A percentile compares a stretch with the other conserved stretches of the same genome.
These are phyloP conservation scores for Lenwebbia sp. DNA, from an alignment of 345 rosid genomes.

Conservation along the genomic window DNA sequence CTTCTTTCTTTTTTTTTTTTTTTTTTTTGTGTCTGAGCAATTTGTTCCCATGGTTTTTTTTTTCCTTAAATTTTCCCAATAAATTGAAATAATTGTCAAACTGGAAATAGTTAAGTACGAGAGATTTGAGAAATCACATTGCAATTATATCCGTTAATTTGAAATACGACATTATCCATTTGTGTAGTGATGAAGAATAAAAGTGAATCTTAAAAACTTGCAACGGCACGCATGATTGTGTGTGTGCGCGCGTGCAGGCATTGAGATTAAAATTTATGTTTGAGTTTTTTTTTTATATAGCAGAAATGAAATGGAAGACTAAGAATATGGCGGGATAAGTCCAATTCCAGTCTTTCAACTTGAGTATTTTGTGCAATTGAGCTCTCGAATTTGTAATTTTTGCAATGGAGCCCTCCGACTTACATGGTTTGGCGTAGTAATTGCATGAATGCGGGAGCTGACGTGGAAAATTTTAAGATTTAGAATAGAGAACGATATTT, in stretches of 20 bases:
- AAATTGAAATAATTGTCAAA: not conserved
- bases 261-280: not conserved
- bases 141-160: not conserved
- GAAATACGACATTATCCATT: not conserved
- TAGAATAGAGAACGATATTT: not conserved
- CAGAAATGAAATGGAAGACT: not conserved
- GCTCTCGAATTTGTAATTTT: not conserved
- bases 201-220: not conserved
- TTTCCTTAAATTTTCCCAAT: not conserved
- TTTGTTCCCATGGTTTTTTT: not conserved
- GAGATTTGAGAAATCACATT: not conserved
- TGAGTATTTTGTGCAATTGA: not conserved
- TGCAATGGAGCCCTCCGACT: not conserved
- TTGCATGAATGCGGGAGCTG: not conserved
- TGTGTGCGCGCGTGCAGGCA: not conserved
- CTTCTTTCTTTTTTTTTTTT: no score
- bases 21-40: not conserved
- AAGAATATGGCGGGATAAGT: not conserved
- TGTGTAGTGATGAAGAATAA: not conserved
- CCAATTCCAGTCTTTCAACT: not conserved
- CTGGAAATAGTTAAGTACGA: not conserved
- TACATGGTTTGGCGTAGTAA: not conserved
- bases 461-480: not conserved
- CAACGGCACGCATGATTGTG: rapidly evolving
- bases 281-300: not conserved